Base-by-base conservation (phyloP, 495 filamentous ascomycete species). In the Tuber borchii region DNA sequence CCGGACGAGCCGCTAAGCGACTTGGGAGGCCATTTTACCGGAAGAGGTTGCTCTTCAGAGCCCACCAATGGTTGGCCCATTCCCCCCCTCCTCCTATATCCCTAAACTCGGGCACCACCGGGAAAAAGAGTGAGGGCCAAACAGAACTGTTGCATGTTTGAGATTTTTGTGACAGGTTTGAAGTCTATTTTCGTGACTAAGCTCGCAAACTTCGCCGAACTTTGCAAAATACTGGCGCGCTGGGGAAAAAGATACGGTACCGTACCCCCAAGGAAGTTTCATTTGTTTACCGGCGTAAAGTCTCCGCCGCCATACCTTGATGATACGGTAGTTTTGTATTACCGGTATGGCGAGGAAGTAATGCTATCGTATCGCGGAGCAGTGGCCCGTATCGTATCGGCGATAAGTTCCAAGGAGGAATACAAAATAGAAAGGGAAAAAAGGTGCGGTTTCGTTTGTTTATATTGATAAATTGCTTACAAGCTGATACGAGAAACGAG, bases 161-260 rank as follows among this genome's bases (percentile, higher is more conserved):
- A 65, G 56, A 65, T 65, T 65, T 65, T 65, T 65, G 56, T 65
- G 56, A 65, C 56, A 65, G 56, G 56, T 65, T 65, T 34, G 56
- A 61, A 65, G 56, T 14, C 34, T 26, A 65, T 34, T 7, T 65
- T 65, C n/a, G 56, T 65, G 56, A 65, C 56, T 65, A 65, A 65
- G 56, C 56, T 65, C 56, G 56, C 56, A 65, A 26, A 65, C 14
- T 26, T 65, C 56, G 26, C 56, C 56, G 56, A 31, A 26, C 26
- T 31, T 65, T 65, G 56, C 56, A 34, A 65, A 65, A 65, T 34
- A 34, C 14, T 4, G n/a, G 6, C 26, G 16, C 56, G 56, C 26
- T 65, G 26, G 9, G n/a, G 48, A 26, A 65, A 65, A 65, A 65
- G 42, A 34, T 65, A 65, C 26, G 56, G 26, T 34, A 7, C 42